These are phyloP conservation scores for Liquidambar formosana DNA, from an alignment of 164 flowering plant genomes.

Conservation along the genomic window DNA sequence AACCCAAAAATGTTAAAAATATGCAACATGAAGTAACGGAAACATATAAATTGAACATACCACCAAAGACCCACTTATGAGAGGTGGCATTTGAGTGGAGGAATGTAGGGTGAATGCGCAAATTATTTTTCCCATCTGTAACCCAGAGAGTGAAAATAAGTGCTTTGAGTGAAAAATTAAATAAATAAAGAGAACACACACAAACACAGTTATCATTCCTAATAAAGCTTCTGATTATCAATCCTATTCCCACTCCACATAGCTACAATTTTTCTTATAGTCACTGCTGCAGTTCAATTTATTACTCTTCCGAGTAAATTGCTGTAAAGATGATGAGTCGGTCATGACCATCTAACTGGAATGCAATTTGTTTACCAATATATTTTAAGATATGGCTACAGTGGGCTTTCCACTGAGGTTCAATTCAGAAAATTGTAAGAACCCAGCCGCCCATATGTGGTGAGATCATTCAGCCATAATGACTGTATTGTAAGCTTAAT, in stretches of 20 bases:
- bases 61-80: slow-evolving; percentile 5
- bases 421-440: not conserved
- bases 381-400: not conserved
- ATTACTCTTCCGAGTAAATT: no score
- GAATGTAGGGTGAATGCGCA: slow-evolving; percentile 16
- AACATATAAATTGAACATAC: not conserved
- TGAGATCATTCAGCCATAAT: not conserved
- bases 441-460: not conserved
- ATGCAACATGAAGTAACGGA: not conserved
- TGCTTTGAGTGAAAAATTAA: not conserved
- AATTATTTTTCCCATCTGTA: slow-evolving; percentile 2
- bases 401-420: not conserved
- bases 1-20: not conserved
- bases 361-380: not conserved
- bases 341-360: no score
- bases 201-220: no score
- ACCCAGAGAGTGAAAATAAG: not conserved
- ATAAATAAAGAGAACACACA: no score
- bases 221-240: no score
- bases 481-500: not conserved
- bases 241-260: no score
- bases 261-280: no score
- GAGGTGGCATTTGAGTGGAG: slow-evolving; percentile 6
- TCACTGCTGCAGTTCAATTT: no score
- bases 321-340: no score